phyloP scores from a whole-genome alignment of 176 grass and related monocot genomes.

The Typha latifolia region DNA sequence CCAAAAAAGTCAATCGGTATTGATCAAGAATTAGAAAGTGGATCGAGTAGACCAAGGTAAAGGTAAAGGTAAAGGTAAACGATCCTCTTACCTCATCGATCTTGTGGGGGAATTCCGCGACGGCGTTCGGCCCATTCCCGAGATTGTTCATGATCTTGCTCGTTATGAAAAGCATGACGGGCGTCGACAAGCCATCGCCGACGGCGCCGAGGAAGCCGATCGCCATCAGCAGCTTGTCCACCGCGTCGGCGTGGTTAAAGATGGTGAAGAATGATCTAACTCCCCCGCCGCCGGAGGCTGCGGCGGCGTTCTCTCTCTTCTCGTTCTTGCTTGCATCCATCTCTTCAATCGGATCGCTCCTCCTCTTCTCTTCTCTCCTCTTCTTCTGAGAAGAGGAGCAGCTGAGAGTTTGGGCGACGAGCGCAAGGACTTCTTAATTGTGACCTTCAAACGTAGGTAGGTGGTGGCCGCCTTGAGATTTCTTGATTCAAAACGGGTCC shows the following conservation, averaged over 20 bases:
- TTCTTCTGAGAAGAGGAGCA: background rate
- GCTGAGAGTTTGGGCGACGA: too few relatives aligned
- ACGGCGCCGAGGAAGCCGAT: slow-evolving; percentile 61
- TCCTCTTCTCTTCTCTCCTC: background rate
- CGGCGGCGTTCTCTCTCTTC: background rate
- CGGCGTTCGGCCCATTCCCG: slow-evolving; percentile 24
- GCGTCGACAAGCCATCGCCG: slow-evolving; percentile 65
- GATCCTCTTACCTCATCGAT: slow-evolving; percentile 36
- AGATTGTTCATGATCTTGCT: slow-evolving; percentile 81
- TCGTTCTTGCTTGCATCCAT: background rate
- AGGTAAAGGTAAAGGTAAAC: background rate
- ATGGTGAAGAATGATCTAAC: slow-evolving; percentile 33
- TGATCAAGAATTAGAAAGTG: background rate
- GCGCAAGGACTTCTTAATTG: too few relatives aligned
- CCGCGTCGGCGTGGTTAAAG: slow-evolving; percentile 72
- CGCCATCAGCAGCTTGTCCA: slow-evolving; percentile 56
- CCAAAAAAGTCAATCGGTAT: background rate
- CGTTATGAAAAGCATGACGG: slow-evolving; percentile 71
- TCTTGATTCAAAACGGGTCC: too few relatives aligned
- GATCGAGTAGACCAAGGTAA: background rate
- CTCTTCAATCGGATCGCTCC: too few relatives aligned
- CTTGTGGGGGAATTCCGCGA: slow-evolving; percentile 41
- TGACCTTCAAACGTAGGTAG: too few relatives aligned
- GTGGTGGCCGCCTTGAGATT: too few relatives aligned
- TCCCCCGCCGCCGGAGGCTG: background rate